Evolutionary conservation across 495 filamentous ascomycete species (phyloP).

Genomic region (Neurospora terricola): DNA sequence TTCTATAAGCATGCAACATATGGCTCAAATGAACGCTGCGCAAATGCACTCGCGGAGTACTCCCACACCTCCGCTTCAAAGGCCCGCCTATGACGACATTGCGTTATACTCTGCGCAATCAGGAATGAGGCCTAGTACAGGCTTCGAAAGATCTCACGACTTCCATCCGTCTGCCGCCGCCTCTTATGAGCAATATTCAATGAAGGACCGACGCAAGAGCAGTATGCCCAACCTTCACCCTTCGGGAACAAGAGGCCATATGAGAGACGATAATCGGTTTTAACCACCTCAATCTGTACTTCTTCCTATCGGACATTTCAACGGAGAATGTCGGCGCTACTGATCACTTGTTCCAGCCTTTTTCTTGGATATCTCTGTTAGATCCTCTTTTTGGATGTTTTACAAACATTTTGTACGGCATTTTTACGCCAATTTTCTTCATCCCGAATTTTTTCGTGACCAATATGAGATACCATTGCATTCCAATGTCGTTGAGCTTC

Average conservation of each 20-base stretch:
- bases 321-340: neutral
- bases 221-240: slow-evolving; percentile 20
- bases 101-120: neutral
- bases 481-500: neutral
- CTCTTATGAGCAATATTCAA: neutral
- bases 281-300: slow-evolving; percentile 2
- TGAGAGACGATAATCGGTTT: slow-evolving; percentile 33
- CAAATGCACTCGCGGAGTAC: slow-evolving; percentile 25
- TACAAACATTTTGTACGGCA: neutral
- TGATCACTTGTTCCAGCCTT: neutral
- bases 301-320: neutral
- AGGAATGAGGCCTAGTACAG: neutral
- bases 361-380: neutral
- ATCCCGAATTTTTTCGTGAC: neutral
- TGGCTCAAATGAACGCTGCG: slow-evolving; percentile 26
- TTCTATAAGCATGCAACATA: slow-evolving; percentile 19
- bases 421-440: neutral
- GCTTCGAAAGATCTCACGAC: neutral
- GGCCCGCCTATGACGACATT: slow-evolving; percentile 9
- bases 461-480: neutral
- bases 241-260: slow-evolving; percentile 30
- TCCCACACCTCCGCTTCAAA: slow-evolving; percentile 34
- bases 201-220: slow-evolving; percentile 34
- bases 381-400: neutral
- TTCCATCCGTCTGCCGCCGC: neutral